These are phyloP conservation scores for Castanea mollissima DNA, from an alignment of 306 rosid genomes.

Conservation along the genomic window DNA sequence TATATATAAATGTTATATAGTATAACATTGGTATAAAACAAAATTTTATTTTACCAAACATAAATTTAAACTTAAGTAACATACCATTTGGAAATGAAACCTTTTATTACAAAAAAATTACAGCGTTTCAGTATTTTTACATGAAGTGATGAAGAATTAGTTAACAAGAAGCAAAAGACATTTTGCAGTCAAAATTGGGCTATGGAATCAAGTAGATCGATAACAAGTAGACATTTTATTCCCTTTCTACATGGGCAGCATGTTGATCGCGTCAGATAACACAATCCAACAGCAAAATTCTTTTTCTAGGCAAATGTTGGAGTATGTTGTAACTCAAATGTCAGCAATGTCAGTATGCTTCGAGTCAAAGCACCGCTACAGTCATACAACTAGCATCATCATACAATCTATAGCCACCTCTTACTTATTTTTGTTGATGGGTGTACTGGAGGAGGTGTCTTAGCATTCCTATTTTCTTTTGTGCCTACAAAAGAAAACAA, in stretches of 20 bases:
- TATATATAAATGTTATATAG: too few species aligned
- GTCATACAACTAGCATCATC: neutral
- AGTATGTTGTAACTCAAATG: slow-evolving; percentile 6
- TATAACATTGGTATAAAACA: too few species aligned
- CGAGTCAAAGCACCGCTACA: slow-evolving; percentile 56
- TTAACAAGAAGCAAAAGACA: neutral
- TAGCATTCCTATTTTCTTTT: slow-evolving; percentile 55
- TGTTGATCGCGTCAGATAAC: neutral
- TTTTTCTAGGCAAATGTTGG: neutral
- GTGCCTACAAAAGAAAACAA: slow-evolving; percentile 42
- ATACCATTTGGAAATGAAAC: neutral
- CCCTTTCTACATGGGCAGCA: neutral
- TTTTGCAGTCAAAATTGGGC: too few species aligned
- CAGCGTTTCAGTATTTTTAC: neutral
- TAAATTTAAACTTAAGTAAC: too few species aligned
- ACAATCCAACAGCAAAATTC: neutral
- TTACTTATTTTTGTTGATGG: slow-evolving; percentile 43
- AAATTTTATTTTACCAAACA: too few species aligned
- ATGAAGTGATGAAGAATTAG: neutral
- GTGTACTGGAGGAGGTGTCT: slow-evolving; percentile 69
- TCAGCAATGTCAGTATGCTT: slow-evolving; percentile 42
- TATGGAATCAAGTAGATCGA: too few species aligned
- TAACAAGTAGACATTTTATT: neutral
- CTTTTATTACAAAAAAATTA: neutral
- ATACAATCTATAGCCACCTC: slow-evolving; percentile 48